Evolutionary conservation across 352 stramenopile genomes (phyloP), one percentile per base, ranked within the genome.

Genomic region (Phytophthora gonapodyides): DNA sequence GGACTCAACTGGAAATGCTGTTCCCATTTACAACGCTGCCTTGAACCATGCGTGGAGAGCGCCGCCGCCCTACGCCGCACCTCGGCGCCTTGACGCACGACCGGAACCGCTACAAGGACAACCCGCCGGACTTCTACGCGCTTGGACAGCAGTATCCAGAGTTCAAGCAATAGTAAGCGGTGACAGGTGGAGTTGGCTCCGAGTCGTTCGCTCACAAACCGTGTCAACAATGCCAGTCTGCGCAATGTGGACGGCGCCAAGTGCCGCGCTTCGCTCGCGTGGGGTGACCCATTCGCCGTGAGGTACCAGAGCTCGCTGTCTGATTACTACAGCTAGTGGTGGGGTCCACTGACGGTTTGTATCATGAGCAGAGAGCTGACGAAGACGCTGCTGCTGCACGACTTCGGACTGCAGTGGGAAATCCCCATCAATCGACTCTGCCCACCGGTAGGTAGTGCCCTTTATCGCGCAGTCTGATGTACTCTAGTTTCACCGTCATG

Each of bases 371-470:
- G 88, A 51, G 88, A 97, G 55, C 77, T 99, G 41, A 98, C 97
- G 2, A 82, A 84, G 58, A 93, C 93, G 33, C 73, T 99, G 54
- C 81, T 99, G 16, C 67, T 90, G 42, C 76, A 93, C 34, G 87
- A 98, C 60, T 99, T 98, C 69, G 73, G 81, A 11, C 51, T 95
- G 27, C 61, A 98, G 31, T 97, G 94, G 76, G 81, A 85, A 15
- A 91, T 98, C 17, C 96, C 96, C 6, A 83, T 91, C 24, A 86
- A 98, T 61, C 84, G 87, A 11, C 70, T 99, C 21, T 99, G 94
- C 74, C 97, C 97, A 41, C 96, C 97, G 11, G 87, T 99, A 61
- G 64, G 91, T 68, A 7, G 27, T 31, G 27, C 27, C 7, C 27
- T 31, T 31, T 31, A 8, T 31, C 27, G 5, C 8, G 6, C 27